Base-by-base conservation (phyloP, 768 basidiomycete genomes). In the Tubosaeta brunneosetosa region DNA sequence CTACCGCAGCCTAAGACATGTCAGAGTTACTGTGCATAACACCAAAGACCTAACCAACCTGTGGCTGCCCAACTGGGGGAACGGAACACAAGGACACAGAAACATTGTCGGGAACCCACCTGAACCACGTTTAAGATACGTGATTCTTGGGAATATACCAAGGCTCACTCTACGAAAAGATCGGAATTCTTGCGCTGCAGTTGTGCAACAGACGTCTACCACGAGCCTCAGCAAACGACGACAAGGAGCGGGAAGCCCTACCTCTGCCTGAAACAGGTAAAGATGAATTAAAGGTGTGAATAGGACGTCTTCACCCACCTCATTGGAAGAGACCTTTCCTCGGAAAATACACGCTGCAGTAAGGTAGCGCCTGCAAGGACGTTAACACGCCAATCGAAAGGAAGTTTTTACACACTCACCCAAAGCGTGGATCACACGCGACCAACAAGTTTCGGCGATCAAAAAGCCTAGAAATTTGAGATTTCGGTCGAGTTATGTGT, bases 81-180 rank as follows among this genome's bases (percentile, higher is more conserved):
- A 91, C 86, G 3, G 85, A 84, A 55, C 90, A 89, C 45, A 92
- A 70, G 0, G 89, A 87, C 16, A 91, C 83, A 0, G 90, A 92
- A 9, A 93, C 85, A 56, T 93, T 92, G 68, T 92, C 91, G 7
- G 91, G 91, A 58, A 93, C 91, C 91, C 91, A 91, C 60, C 86
- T 89, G 48, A 31, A 47, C 47, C 33, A 26, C 4, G 40, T 38
- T 61, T 29, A 58, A 44, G 16, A 32, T 42, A 25, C 44, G 34
- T 17, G 22, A 38, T 33, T 44, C 12, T 32, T 50, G 13, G 11
- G 10, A 42, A 33, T 7, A 27, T 45, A 26, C 5, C 5, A 11
- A 27, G 25, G 32, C 83, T 53, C 67, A 91, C 87, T 93, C 90
- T 16, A 92, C 90, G 58, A 93, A 93, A 37, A 81, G 77, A 47